These are phyloP conservation scores for Zygosaccharomyces sapae DNA, from an alignment of 1,139 yeast species.

Conservation along the genomic window DNA sequence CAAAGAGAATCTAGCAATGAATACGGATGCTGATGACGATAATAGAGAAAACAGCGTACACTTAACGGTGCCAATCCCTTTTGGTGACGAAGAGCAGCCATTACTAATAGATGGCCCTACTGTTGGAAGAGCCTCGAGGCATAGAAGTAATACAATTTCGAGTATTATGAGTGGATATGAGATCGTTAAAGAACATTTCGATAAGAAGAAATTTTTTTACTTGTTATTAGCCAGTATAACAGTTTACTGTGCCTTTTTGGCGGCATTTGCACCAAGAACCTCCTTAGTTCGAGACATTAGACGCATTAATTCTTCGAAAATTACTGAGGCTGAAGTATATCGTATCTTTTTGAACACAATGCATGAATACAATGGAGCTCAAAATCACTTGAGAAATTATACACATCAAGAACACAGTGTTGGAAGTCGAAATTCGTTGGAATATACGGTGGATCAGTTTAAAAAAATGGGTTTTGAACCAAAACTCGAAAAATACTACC, in stretches of 20 bases:
- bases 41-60: background rate
- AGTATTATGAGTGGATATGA: conserved; percentile 33
- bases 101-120: conserved; percentile 5
- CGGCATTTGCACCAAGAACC: conserved; percentile 81
- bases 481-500: conserved; percentile 52
- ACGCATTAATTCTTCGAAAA: conserved; percentile 60
- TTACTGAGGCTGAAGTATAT: conserved; percentile 62
- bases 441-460: conserved; percentile 42
- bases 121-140: conserved; percentile 15
- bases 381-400: conserved; percentile 39
- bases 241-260: conserved; percentile 47
- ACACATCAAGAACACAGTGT: conserved; percentile 41
- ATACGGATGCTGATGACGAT: background rate
- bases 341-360: conserved; percentile 43
- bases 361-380: conserved; percentile 36
- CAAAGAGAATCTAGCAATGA: background rate
- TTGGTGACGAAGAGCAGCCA: conserved; percentile 4
- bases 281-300: conserved; percentile 80
- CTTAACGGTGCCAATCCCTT: conserved; percentile 7
- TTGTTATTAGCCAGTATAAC: conserved; percentile 27
- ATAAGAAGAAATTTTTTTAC: conserved; percentile 52
- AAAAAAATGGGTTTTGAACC: conserved; percentile 48
- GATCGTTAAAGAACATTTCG: conserved; percentile 51
- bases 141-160: conserved; percentile 31
- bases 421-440: conserved; percentile 43